Percentiles rank a stretch among this genome's conserved stretches.
These are phyloP conservation scores for Geotrichum klebahnii DNA, from an alignment of 1,139 yeast species.

Conservation along the genomic window DNA sequence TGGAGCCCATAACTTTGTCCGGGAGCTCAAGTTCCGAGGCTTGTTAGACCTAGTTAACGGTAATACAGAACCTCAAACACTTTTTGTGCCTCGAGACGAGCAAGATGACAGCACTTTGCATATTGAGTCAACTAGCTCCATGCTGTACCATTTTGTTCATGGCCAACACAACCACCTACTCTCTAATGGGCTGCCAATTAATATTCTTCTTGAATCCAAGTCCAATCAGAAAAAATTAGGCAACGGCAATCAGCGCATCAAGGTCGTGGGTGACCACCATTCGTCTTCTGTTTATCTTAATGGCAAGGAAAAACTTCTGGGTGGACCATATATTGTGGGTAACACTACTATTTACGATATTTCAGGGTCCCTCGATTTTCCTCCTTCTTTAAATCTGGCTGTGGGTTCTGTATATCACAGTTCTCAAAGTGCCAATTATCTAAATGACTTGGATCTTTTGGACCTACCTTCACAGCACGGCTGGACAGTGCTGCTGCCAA, in stretches of 20 bases:
- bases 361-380: constrained; percentile 54
- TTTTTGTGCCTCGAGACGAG: constrained; percentile 46
- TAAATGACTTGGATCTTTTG: constrained; percentile 48
- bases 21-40: constrained; percentile 64
- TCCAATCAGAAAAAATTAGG: constrained; percentile 37
- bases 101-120: constrained; percentile 27
- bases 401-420: constrained; percentile 54
- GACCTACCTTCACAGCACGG: constrained; percentile 52
- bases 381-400: constrained; percentile 50
- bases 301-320: constrained; percentile 46
- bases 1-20: constrained; percentile 61
- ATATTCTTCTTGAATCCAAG: constrained; percentile 15
- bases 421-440: constrained; percentile 49
- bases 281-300: constrained; percentile 45
- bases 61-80: constrained; percentile 50
- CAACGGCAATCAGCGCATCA: constrained; percentile 48
- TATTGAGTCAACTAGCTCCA: constrained; percentile 34
- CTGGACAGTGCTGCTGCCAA: constrained; percentile 75
- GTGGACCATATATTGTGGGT: constrained; percentile 49
- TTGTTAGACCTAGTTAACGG: constrained; percentile 54
- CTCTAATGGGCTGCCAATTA: constrained; percentile 39
- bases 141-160: constrained; percentile 68
- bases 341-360: constrained; percentile 61
- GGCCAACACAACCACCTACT: constrained; percentile 43
- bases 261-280: constrained; percentile 34